phyloP scores from a whole-genome alignment of 2,329 filamentous ascomycete species.

The Thielaviopsis euricoi region DNA sequence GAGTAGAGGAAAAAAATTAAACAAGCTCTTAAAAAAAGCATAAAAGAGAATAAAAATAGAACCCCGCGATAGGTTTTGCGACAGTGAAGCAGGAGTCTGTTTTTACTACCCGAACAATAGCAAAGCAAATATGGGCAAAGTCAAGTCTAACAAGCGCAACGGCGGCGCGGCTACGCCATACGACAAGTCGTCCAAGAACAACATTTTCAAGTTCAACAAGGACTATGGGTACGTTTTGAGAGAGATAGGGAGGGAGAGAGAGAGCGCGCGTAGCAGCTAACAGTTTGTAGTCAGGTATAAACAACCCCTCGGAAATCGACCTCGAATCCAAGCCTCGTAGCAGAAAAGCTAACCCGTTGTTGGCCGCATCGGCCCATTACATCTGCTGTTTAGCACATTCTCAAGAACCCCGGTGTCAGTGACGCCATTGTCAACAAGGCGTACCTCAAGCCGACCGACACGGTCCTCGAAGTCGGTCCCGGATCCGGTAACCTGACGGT shows the following conservation, averaged over 20 bases:
- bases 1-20: constrained; percentile 12
- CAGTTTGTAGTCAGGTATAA: constrained; percentile 7
- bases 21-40: constrained; percentile 11
- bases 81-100: neutral
- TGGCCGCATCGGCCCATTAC: neutral
- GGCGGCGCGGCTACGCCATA: constrained; percentile 27
- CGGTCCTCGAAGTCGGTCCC: constrained; percentile 82
- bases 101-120: neutral
- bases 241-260: neutral
- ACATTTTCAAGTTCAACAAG: constrained; percentile 95
- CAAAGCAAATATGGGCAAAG: constrained; percentile 36
- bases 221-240: constrained; percentile 41
- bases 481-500: constrained; percentile 82
- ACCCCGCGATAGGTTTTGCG: constrained; percentile 2
- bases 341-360: too few relatives aligned
- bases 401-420: constrained; percentile 80
- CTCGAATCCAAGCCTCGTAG: neutral
- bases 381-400: constrained; percentile 46
- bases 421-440: constrained; percentile 59
- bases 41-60: too few relatives aligned
- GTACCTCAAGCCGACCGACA: constrained; percentile 74
- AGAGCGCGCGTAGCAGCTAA: neutral
- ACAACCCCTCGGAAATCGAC: neutral
- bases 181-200: constrained; percentile 41
- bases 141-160: constrained; percentile 35